phyloP scores from a whole-genome alignment of 345 rosid species.

The Gossypium herbaceum region DNA sequence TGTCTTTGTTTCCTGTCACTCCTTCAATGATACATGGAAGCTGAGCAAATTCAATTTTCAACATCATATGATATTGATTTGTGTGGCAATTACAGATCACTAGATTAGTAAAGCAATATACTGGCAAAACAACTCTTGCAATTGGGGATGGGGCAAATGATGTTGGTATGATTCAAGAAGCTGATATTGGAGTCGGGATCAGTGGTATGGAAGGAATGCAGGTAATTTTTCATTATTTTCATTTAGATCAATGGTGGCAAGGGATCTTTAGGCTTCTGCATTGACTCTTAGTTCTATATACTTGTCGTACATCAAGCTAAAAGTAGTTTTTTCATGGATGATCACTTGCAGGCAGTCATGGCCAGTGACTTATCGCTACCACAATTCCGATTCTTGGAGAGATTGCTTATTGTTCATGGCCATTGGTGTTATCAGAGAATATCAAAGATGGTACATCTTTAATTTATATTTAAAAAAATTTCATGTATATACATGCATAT shows the following conservation, averaged over 20 bases:
- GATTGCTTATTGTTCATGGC: conserved; percentile 71
- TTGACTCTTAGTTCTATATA: not conserved
- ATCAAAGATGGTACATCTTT: conserved; percentile 59
- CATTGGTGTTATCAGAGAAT: conserved; percentile 83
- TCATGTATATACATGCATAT: not conserved
- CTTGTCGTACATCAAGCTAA: not conserved
- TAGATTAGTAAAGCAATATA: conserved; percentile 57
- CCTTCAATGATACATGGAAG: not conserved
- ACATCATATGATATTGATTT: not conserved
- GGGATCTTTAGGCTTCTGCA: no score
- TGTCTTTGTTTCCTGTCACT: not conserved
- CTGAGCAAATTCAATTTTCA: not conserved
- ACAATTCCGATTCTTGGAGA: conserved; percentile 66
- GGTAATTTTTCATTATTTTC: conserved; percentile 28
- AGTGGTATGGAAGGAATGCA: conserved; percentile 94
- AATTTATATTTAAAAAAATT: not conserved
- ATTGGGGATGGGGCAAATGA: conserved; percentile 90
- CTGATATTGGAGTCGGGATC: conserved; percentile 85
- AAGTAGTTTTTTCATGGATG: not conserved
- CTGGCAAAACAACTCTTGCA: conserved; percentile 68
- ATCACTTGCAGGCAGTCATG: conserved; percentile 66
- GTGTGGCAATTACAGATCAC: conserved; percentile 45
- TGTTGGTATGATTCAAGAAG: conserved; percentile 95
- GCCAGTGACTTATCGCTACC: conserved; percentile 81
- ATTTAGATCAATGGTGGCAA: not conserved